Conservation (phyloP, 208 protist species). For the Trypanosoma grayi region DNA sequence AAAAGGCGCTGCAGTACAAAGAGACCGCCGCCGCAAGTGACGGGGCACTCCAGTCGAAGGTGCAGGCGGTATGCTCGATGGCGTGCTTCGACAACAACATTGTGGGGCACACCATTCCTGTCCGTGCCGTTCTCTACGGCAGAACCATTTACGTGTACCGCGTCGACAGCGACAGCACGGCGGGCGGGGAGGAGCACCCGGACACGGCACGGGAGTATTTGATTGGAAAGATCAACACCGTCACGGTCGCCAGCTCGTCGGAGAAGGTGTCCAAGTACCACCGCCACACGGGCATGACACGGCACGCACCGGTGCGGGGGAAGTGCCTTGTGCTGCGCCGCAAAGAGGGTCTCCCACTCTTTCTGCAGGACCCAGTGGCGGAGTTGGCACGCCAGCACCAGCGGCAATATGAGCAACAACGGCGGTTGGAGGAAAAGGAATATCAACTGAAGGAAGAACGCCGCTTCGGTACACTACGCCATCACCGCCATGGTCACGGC, state of each 20-base stretch:
- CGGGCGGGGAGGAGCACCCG: background rate
- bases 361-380: slow-evolving; percentile 49
- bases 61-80: slow-evolving; percentile 69
- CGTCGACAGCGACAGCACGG: slow-evolving; percentile 38
- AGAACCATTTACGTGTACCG: slow-evolving; percentile 66
- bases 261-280: slow-evolving; percentile 78
- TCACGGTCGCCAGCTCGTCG: slow-evolving; percentile 34
- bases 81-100: slow-evolving; percentile 70
- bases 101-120: slow-evolving; percentile 47
- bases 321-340: slow-evolving; percentile 54
- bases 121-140: slow-evolving; percentile 64
- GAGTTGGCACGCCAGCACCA: slow-evolving; percentile 23
- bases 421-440: slow-evolving; percentile 9
- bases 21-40: slow-evolving; percentile 41
- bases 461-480: background rate
- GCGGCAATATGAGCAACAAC: slow-evolving; percentile 2
- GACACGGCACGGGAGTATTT: slow-evolving; percentile 50
- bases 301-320: slow-evolving; percentile 61
- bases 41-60: slow-evolving; percentile 38
- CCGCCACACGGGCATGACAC: slow-evolving; percentile 56
- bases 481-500: background rate
- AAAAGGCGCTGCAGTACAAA: slow-evolving; percentile 37
- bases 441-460: background rate
- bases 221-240: slow-evolving; percentile 66
- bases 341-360: slow-evolving; percentile 50